Evolutionary conservation across 2,329 filamentous ascomycete genomes (phyloP).

Genomic region (Hypoxylon sp.): DNA sequence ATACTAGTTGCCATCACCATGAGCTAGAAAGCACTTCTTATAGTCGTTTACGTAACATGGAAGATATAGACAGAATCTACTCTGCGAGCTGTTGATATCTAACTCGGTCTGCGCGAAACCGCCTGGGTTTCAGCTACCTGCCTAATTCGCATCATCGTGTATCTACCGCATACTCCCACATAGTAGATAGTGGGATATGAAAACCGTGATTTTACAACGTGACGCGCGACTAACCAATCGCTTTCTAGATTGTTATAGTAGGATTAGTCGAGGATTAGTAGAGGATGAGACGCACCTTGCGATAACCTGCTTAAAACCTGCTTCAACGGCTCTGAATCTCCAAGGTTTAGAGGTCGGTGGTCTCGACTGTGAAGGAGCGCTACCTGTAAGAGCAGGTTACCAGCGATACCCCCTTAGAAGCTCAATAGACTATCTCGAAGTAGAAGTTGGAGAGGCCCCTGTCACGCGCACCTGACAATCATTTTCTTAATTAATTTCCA

Average conservation of each 20-base stretch:
- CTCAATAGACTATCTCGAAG: conserved; percentile 31
- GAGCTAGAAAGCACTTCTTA: conserved; percentile 19
- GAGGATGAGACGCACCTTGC: conserved; percentile 7
- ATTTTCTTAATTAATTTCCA: conserved; percentile 19
- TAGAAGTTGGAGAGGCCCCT: conserved; percentile 40
- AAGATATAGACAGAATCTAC: conserved; percentile 6
- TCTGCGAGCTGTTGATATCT: conserved; percentile 12
- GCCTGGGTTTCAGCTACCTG: conserved; percentile 34
- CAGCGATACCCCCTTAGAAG: conserved; percentile 14
- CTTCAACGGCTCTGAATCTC: conserved; percentile 17
- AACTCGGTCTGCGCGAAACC: conserved; percentile 18
- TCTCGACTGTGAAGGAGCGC: conserved; percentile 33
- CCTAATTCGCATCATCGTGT: conserved; percentile 36
- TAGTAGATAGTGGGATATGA: conserved; percentile 23
- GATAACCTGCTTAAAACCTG: conserved; percentile 10
- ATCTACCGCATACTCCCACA: conserved; percentile 13
- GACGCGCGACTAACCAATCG: conserved; percentile 32
- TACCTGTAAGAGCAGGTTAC: conserved; percentile 34
- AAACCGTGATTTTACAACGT: conserved; percentile 24
- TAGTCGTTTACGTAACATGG: conserved; percentile 16
- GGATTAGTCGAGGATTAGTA: conserved; percentile 29
- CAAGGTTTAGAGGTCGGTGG: conserved; percentile 21
- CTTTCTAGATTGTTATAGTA: conserved; percentile 22
- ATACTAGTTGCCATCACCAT: not conserved
- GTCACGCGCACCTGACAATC: conserved; percentile 37